A percentile compares a stretch with the other conserved stretches of the same genome.
phyloP scores from a whole-genome alignment of 352 stramenopile genomes.

The Thalassiosira sp. region DNA sequence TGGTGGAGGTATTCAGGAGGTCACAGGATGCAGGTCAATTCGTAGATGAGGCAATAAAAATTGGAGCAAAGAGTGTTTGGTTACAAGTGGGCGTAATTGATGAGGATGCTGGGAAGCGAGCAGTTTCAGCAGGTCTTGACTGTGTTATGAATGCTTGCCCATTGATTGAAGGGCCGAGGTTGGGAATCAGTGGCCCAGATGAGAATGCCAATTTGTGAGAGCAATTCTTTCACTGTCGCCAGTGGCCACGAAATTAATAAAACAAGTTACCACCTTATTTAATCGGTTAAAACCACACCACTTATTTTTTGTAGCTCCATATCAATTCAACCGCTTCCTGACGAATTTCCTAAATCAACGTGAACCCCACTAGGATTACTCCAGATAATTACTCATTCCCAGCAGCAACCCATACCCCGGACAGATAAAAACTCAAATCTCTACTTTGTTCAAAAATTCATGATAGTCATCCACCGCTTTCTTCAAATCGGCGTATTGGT shows the following conservation, averaged over 20 bases:
- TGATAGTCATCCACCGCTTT: slow-evolving; percentile 67
- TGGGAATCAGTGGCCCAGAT: slow-evolving; percentile 57
- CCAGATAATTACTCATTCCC: not conserved
- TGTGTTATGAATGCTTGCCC: slow-evolving; percentile 77
- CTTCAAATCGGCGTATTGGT: slow-evolving; percentile 60
- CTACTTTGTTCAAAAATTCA: slow-evolving; percentile 58
- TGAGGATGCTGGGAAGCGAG: slow-evolving; percentile 65
- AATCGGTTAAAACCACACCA: too few species aligned
- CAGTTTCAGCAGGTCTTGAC: slow-evolving; percentile 61
- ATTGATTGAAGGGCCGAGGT: slow-evolving; percentile 60
- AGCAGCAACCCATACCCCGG: not conserved
- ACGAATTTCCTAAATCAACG: too few species aligned
- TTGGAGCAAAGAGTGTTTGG: slow-evolving; percentile 74
- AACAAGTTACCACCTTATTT: too few species aligned
- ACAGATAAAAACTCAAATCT: slow-evolving; percentile 43
- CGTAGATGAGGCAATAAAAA: slow-evolving; percentile 72
- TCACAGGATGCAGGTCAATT: slow-evolving; percentile 60
- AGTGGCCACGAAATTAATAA: too few species aligned
- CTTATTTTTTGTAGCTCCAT: too few species aligned
- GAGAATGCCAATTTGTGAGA: slow-evolving; percentile 6
- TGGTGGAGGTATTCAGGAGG: slow-evolving; percentile 80
- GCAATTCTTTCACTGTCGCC: too few species aligned
- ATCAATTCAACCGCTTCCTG: too few species aligned
- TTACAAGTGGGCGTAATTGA: slow-evolving; percentile 77
- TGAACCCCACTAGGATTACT: not conserved